Evolutionary conservation across 169 alveolate species (phyloP), one percentile per base, ranked within the genome.

Genomic region (Besnoitia besnoiti): DNA sequence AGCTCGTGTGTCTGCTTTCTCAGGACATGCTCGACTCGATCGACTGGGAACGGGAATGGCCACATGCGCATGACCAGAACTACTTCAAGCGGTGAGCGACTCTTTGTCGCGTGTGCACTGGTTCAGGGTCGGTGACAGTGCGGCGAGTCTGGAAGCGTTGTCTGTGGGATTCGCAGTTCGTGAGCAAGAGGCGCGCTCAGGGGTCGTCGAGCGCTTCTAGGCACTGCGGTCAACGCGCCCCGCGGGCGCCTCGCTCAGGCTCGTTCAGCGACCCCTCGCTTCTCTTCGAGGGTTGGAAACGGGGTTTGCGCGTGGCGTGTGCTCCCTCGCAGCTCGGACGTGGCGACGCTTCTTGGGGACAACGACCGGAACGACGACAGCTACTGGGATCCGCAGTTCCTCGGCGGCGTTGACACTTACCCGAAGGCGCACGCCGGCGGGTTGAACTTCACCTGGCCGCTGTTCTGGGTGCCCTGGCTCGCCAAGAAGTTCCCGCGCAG

Each of bases 341-440:
- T 90, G 50, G 97, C 96, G 91, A 95, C 97, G 51, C 97, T 98
- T 12, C 94, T 91, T 76, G 97, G 96, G 35, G 96, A 94, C 73
- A 89, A 94, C 55, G 96, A 95, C 62, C 89, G 96, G 47, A 94
- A 95, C 12, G 88, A 73, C 46, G 98, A 97, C 90, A 90, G 94
- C 75, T 97, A 95, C 92, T 97, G 95, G 87, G 98, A 97, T 89
- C 95, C 96, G 3, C 98, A 97, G 94, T 96, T 97, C 90, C 93
- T 97, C 21, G 98, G 98, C 8, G 94, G 97, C 19, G 95, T 97
- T 21, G 98, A 97, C 59, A 94, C 97, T 27, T 94, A 94, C 77
- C 98, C 98, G 35, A 90, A 92, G 33, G 96, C 97, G 47, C 67
- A 94, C 47, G 94, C 96, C 12, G 98, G 96, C 12, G 98, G 98